Evolutionary conservation across 371 early-diverging fungal species (phyloP).

Genomic region (Syncephalis plumigaleata): DNA sequence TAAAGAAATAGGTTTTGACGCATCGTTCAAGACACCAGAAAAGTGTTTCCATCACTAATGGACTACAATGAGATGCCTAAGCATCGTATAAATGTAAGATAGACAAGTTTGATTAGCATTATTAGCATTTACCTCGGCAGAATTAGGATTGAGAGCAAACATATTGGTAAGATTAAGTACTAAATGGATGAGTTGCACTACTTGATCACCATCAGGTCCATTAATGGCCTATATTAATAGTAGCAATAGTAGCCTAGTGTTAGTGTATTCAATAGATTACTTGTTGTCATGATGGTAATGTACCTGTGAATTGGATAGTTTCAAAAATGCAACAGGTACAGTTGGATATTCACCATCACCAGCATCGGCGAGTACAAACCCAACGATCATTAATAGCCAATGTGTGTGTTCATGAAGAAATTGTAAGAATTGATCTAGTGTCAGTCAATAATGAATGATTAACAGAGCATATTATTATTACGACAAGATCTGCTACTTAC

Average conservation of each 20-base stretch:
- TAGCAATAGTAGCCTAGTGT: neutral
- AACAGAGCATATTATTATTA: no score
- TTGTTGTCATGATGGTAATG: neutral
- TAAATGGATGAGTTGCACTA: slow-evolving; percentile 26
- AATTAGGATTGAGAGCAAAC: slow-evolving; percentile 22
- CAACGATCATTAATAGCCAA: slow-evolving; percentile 54
- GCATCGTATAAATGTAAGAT: slow-evolving; percentile 3
- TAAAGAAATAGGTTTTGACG: slow-evolving; percentile 46
- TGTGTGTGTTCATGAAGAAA: slow-evolving; percentile 46
- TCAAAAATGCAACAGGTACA: slow-evolving; percentile 41
- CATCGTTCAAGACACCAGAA: slow-evolving; percentile 64
- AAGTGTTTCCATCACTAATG: slow-evolving; percentile 47
- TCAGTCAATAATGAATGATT: slow-evolving; percentile 8
- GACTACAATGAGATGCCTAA: slow-evolving; percentile 44
- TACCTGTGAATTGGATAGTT: slow-evolving; percentile 29
- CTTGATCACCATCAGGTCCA: slow-evolving; percentile 24
- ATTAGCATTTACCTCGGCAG: slow-evolving; percentile 19
- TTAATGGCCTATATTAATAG: slow-evolving; percentile 1
- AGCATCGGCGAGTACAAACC: slow-evolving; percentile 43
- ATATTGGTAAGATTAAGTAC: slow-evolving; percentile 28
- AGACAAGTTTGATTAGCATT: neutral
- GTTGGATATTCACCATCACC: slow-evolving; percentile 53
- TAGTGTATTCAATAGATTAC: neutral
- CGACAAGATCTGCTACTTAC: no score
- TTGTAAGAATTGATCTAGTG: slow-evolving; percentile 13